Evolutionary conservation across 176 grass and related monocot genomes (phyloP).

Genomic region (Eleusine indica): DNA sequence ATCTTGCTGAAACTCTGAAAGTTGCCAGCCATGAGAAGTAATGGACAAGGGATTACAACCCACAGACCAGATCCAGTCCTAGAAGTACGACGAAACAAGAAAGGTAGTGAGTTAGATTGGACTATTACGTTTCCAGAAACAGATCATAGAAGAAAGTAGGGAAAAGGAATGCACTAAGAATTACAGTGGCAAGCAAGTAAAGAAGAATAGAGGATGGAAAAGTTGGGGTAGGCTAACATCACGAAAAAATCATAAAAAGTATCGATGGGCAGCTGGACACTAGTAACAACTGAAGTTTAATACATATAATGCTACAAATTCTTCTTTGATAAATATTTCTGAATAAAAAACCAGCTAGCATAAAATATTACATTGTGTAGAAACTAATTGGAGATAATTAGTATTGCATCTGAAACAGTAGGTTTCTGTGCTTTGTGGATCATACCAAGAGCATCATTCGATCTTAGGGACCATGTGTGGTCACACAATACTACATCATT

Average conservation of each 20-base stretch:
- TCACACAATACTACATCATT: not conserved
- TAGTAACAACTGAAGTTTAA: not conserved
- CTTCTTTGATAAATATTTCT: not conserved
- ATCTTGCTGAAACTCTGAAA: slow-evolving; percentile 82
- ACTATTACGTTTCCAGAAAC: not conserved
- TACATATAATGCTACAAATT: not conserved
- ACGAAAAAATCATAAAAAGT: not conserved
- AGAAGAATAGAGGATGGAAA: not conserved
- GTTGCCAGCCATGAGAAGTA: slow-evolving; percentile 74
- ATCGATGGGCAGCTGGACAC: slow-evolving; percentile 1
- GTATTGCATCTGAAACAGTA: not conserved
- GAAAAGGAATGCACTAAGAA: not conserved
- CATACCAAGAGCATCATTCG: slow-evolving; percentile 2
- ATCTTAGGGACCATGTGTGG: not conserved
- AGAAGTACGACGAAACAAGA: slow-evolving; percentile 26
- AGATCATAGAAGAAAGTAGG: not conserved
- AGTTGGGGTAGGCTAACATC: not conserved
- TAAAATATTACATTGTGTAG: not conserved
- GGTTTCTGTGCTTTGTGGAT: not conserved
- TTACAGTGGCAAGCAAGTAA: slow-evolving; percentile 24
- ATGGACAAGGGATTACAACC: slow-evolving; percentile 87
- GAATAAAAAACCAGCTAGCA: not conserved
- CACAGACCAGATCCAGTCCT: slow-evolving; percentile 98
- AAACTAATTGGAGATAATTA: not conserved
- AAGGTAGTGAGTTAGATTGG: slow-evolving; percentile 6